Conservation (phyloP, 2,329 filamentous ascomycete genomes). For the Scortechinia acanthostroma region DNA sequence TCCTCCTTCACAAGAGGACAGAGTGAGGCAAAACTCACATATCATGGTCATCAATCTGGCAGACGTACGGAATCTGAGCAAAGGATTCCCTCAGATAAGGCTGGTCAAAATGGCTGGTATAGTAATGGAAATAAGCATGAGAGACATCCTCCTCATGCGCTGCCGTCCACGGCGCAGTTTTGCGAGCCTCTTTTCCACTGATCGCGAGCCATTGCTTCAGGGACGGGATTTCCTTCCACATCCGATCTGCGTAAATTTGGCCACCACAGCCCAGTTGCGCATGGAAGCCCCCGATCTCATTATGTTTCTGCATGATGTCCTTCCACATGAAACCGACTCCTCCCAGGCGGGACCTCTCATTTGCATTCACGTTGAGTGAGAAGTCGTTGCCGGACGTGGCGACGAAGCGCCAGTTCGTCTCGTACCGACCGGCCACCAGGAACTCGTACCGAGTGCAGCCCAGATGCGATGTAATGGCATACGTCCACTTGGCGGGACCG, state of each 20-base stretch:
- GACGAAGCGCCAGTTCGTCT: slow-evolving; percentile 91
- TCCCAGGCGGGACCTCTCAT: slow-evolving; percentile 77
- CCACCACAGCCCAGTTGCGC: slow-evolving; percentile 85
- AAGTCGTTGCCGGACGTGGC: slow-evolving; percentile 96
- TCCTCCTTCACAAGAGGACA: slow-evolving; percentile 8
- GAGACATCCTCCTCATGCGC: slow-evolving; percentile 91
- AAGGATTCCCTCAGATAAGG: slow-evolving; percentile 90
- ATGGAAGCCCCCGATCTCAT: slow-evolving; percentile 92
- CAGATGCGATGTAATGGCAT: slow-evolving; percentile 91
- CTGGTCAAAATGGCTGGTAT: slow-evolving; percentile 96
- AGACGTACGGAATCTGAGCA: slow-evolving; percentile 89
- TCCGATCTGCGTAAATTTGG: slow-evolving; percentile 87
- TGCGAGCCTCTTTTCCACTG: slow-evolving; percentile 86
- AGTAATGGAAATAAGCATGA: slow-evolving; percentile 97
- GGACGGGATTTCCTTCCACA: slow-evolving; percentile 93
- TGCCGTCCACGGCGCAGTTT: slow-evolving; percentile 84
- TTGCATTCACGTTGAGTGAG: slow-evolving; percentile 76
- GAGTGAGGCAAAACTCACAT: slow-evolving; percentile 60
- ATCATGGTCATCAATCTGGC: slow-evolving; percentile 93
- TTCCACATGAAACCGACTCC: slow-evolving; percentile 98
- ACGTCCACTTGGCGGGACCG: slow-evolving; percentile 83
- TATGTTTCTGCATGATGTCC: slow-evolving; percentile 93
- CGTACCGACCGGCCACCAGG: slow-evolving; percentile 79
- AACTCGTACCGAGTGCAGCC: slow-evolving; percentile 99
- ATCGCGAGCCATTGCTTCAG: slow-evolving; percentile 92